phyloP scores from a whole-genome alignment of 495 filamentous ascomycete species.

The Penicillium dipodomyicola region DNA sequence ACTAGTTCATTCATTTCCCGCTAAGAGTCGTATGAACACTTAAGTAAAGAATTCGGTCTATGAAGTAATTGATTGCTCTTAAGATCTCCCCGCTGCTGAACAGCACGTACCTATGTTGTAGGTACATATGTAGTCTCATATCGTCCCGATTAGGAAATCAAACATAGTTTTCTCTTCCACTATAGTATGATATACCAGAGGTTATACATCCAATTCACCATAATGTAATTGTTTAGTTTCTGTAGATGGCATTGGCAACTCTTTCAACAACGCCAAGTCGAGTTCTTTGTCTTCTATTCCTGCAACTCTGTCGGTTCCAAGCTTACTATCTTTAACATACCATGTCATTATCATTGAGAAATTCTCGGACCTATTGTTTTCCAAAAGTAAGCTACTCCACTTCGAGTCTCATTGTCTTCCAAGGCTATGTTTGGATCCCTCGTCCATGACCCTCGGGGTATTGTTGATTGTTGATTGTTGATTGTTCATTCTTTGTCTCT shows the following conservation, averaged over 20 bases:
- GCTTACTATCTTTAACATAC: neutral
- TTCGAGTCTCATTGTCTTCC: neutral
- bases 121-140: too few relatives aligned
- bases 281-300: neutral
- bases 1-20: neutral
- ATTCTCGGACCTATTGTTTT: neutral
- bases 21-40: neutral
- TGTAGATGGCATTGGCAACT: too few relatives aligned
- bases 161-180: too few relatives aligned
- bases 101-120: too few relatives aligned
- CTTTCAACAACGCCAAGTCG: neutral
- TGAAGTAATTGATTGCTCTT: neutral
- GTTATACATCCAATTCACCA: too few relatives aligned
- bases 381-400: neutral
- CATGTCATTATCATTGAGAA: neutral
- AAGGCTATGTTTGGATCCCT: neutral
- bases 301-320: neutral
- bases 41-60: neutral
- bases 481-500: neutral
- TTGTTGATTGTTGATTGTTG: neutral
- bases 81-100: too few relatives aligned
- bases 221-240: too few relatives aligned
- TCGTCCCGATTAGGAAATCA: too few relatives aligned
- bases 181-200: too few relatives aligned
- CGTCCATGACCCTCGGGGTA: neutral